These are phyloP conservation scores for Hericium alpestre DNA, from an alignment of 768 basidiomycete species.

Conservation along the genomic window DNA sequence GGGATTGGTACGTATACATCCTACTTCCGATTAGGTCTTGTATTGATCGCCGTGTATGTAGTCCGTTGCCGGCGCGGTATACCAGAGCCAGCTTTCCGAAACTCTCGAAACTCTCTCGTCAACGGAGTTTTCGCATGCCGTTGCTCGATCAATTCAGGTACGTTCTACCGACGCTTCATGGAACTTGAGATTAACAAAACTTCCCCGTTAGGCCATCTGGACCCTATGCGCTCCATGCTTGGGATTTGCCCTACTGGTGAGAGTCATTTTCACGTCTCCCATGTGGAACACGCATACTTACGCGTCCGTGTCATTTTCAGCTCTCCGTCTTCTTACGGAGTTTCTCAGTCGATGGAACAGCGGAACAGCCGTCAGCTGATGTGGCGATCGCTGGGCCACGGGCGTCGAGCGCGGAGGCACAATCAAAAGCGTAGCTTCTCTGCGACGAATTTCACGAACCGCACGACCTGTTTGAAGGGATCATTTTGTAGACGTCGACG, in stretches of 20 bases:
- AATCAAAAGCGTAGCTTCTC: background rate
- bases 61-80: conserved; percentile 71
- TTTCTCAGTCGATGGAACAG: background rate
- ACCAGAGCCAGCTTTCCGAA: conserved; percentile 19
- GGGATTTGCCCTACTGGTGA: conserved; percentile 11
- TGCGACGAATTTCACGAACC: too few relatives aligned
- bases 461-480: too few relatives aligned
- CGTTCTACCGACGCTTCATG: background rate
- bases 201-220: conserved; percentile 10
- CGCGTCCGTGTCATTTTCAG: background rate
- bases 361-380: background rate
- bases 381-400: background rate
- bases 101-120: background rate
- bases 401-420: background rate
- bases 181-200: conserved; percentile 1
- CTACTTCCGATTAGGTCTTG: background rate
- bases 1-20: conserved; percentile 48
- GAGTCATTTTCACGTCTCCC: background rate
- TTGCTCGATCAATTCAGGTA: conserved; percentile 10
- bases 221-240: conserved; percentile 13
- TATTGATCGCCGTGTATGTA: conserved; percentile 19
- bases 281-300: background rate
- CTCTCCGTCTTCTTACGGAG: background rate
- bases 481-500: too few relatives aligned
- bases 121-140: background rate